phyloP scores from a whole-genome alignment of 768 basidiomycete genomes.

The Mycena epipterygia region DNA sequence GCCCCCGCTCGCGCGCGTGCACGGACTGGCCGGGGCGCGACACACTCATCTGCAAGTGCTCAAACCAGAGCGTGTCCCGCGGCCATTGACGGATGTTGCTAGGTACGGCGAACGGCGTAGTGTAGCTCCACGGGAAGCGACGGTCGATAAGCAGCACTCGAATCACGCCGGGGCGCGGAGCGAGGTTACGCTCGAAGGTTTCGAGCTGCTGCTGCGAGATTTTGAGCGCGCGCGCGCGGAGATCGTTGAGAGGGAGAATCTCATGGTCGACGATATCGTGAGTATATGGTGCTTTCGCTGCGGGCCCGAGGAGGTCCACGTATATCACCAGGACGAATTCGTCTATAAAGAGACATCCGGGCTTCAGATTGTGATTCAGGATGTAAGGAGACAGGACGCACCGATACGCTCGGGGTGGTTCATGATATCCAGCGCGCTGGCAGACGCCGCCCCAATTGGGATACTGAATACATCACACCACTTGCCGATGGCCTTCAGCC shows the following conservation, averaged over 20 bases:
- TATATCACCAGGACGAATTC: background rate
- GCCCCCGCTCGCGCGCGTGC: background rate
- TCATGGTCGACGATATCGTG: constrained; percentile 4
- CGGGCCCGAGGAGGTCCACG: constrained; percentile 1
- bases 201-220: background rate
- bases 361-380: background rate
- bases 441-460: background rate
- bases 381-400: background rate
- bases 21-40: background rate
- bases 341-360: background rate
- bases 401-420: background rate
- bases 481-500: background rate
- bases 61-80: constrained; percentile 12
- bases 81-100: background rate
- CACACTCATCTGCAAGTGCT: constrained; percentile 17
- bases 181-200: background rate
- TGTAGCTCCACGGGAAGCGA: constrained; percentile 16
- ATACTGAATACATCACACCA: constrained; percentile 5
- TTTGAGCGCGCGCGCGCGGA: background rate
- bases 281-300: background rate
- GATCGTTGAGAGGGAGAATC: background rate
- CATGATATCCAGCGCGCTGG: constrained; percentile 4
- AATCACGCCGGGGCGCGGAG: constrained; percentile 9
- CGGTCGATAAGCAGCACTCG: constrained; percentile 18
- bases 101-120: constrained; percentile 13